Conservation (phyloP, 2,329 filamentous ascomycete genomes). For the Bipolaris oryzae region DNA sequence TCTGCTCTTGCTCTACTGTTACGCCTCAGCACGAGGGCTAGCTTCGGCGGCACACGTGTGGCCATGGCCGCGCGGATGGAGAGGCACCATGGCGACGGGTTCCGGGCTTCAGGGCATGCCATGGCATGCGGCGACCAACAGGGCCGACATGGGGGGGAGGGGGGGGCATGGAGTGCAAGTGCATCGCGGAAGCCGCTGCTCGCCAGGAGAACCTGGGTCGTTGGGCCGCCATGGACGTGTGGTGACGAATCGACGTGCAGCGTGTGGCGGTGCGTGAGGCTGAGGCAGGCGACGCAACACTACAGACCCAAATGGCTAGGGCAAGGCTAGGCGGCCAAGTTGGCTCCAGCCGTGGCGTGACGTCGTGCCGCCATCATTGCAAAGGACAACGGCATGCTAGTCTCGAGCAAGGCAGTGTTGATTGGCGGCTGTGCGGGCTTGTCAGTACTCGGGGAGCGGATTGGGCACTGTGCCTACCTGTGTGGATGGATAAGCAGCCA, state of each 20-base stretch:
- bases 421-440: neutral
- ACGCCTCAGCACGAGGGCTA: slow-evolving; percentile 4
- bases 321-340: no score
- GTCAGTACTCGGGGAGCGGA: neutral
- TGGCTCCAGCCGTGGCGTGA: neutral
- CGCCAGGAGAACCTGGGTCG: neutral
- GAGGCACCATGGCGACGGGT: slow-evolving; percentile 1
- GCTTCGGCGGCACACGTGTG: slow-evolving; percentile 12
- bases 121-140: neutral
- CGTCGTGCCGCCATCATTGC: neutral
- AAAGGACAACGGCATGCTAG: neutral
- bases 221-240: neutral
- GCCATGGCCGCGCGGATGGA: slow-evolving; percentile 3
- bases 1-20: neutral
- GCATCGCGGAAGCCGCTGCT: neutral
- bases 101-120: slow-evolving; percentile 2
- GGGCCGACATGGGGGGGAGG: neutral
- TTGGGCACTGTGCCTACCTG: neutral
- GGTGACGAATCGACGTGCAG: neutral
- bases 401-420: neutral
- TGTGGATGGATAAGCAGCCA: neutral
- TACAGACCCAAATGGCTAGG: no score
- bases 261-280: neutral
- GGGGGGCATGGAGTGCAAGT: neutral
- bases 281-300: neutral